Conservation (phyloP, 805 yeast genomes). For the Tetrapisispora iriomotensis region DNA sequence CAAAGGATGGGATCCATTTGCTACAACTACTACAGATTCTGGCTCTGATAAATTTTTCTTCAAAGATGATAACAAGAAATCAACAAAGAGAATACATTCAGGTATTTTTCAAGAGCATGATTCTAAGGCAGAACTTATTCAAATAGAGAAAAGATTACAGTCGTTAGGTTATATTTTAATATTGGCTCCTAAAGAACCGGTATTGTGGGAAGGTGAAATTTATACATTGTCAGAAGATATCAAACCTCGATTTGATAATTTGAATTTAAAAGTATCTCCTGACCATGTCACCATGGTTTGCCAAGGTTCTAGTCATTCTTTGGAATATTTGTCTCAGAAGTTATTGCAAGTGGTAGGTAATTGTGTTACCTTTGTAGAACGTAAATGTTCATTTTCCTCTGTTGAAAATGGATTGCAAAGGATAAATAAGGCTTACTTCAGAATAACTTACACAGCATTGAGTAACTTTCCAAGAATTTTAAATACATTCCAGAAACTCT, state of each 20-base stretch:
- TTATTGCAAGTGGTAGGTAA: constrained; percentile 52
- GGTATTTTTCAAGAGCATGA: constrained; percentile 10
- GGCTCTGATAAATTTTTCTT: constrained; percentile 21
- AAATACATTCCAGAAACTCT: constrained; percentile 44
- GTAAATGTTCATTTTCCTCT: constrained; percentile 57
- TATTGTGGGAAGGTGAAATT: constrained; percentile 84
- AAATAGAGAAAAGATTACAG: constrained; percentile 22
- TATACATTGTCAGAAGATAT: constrained; percentile 37
- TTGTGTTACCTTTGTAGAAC: constrained; percentile 45
- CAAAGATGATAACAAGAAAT: constrained; percentile 3
- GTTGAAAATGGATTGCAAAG: constrained; percentile 66
- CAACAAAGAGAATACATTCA: constrained; percentile 7
- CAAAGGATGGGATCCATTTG: constrained; percentile 16
- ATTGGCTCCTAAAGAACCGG: constrained; percentile 70
- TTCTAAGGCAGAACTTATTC: constrained; percentile 22
- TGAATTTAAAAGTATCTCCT: constrained; percentile 13
- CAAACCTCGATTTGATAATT: constrained; percentile 10
- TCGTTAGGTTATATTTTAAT: constrained; percentile 56
- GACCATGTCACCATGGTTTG: constrained; percentile 17
- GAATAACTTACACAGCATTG: constrained; percentile 55
- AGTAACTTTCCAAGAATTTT: constrained; percentile 46
- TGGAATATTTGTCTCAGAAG: constrained; percentile 45
- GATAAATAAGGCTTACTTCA: constrained; percentile 56
- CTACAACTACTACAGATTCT: constrained; percentile 24
- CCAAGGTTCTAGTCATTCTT: constrained; percentile 53